These are phyloP conservation scores for Penicillium dipodomyicola DNA, from an alignment of 495 filamentous ascomycete genomes.

Conservation along the genomic window DNA sequence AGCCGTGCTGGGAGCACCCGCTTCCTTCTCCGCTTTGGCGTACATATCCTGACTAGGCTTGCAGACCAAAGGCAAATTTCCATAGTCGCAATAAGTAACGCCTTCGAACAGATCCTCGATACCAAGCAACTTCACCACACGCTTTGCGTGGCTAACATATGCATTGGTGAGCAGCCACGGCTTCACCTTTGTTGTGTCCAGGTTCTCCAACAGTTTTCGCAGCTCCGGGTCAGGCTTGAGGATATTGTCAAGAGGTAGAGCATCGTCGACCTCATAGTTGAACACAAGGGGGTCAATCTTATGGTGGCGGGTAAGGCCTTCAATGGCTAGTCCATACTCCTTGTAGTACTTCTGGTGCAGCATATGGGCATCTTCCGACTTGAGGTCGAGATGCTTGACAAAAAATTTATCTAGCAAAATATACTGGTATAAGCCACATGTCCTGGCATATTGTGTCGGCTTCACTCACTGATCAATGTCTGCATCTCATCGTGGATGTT, in stretches of 20 bases:
- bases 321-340: constrained; percentile 94
- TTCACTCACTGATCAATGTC: constrained; percentile 55
- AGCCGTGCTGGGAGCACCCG: constrained; percentile 53
- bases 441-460: neutral
- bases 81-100: constrained; percentile 90
- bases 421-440: neutral
- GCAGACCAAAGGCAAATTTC: constrained; percentile 62
- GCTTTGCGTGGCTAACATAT: constrained; percentile 79
- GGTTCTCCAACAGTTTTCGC: constrained; percentile 70
- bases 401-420: constrained; percentile 68
- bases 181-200: constrained; percentile 76
- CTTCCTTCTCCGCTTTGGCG: constrained; percentile 68
- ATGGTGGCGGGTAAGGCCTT: constrained; percentile 89
- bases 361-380: constrained; percentile 67
- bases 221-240: constrained; percentile 74
- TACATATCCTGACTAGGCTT: constrained; percentile 86
- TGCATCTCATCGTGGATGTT: constrained; percentile 76
- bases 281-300: constrained; percentile 94
- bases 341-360: constrained; percentile 91
- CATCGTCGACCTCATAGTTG: constrained; percentile 93
- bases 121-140: constrained; percentile 77
- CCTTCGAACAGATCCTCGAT: constrained; percentile 90
- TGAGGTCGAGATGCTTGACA: constrained; percentile 69
- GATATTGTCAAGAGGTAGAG: constrained; percentile 80
- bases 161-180: constrained; percentile 97